Evolutionary conservation across 2,329 filamentous ascomycete species (phyloP).

Genomic region (Epichloe festucae): DNA sequence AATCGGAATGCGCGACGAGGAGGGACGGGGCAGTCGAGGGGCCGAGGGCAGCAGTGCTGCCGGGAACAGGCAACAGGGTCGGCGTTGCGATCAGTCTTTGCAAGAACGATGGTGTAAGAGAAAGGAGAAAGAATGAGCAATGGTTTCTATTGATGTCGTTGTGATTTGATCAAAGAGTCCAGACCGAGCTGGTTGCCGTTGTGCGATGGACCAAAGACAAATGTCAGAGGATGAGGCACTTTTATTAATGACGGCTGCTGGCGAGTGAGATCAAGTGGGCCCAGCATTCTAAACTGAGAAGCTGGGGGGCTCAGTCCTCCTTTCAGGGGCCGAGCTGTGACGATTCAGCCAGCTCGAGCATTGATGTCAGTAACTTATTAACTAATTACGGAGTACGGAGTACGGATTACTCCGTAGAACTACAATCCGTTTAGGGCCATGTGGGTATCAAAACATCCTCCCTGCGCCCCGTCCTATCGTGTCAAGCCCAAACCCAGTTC

Average conservation of each 20-base stretch:
- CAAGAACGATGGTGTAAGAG: background rate
- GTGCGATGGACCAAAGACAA: background rate
- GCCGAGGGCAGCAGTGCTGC: background rate
- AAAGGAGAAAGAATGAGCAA: background rate
- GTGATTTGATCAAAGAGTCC: background rate
- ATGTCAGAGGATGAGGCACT: background rate
- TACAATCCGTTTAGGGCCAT: background rate
- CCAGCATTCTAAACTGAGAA: no score
- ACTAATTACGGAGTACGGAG: no score
- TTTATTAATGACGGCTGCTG: background rate
- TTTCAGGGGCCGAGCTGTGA: no score
- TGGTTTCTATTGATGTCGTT: background rate
- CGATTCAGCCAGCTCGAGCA: no score
- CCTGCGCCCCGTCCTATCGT: background rate
- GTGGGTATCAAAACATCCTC: conserved; percentile 4
- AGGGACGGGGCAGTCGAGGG: background rate
- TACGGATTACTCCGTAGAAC: no score
- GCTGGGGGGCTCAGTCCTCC: no score
- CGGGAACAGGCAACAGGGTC: background rate
- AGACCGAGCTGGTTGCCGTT: background rate
- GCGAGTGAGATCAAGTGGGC: background rate
- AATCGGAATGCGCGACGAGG: background rate
- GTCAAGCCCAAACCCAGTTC: background rate
- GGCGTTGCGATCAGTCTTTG: background rate
- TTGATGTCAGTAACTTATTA: no score